A percentile compares a stretch with the other conserved stretches of the same genome.
These are phyloP conservation scores for Schwanniomyces polymorphus DNA, from an alignment of 805 yeast species.

Conservation along the genomic window DNA sequence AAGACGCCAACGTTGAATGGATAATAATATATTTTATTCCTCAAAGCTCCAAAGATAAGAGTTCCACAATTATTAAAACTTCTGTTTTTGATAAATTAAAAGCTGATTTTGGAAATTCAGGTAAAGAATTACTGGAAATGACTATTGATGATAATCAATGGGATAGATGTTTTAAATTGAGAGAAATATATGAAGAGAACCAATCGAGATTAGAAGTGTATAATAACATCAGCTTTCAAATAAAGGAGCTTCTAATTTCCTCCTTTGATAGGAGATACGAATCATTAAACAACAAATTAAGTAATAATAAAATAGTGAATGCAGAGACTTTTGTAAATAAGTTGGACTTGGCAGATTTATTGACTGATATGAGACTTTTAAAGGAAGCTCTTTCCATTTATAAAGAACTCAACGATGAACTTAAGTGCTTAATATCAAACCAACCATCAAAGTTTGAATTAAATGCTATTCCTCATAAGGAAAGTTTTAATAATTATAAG, in stretches of 20 bases:
- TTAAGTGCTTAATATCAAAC: slow-evolving; percentile 9
- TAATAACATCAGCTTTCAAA: slow-evolving; percentile 40
- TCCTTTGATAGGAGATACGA: slow-evolving; percentile 45
- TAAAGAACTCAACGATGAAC: slow-evolving; percentile 39
- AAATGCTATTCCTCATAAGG: slow-evolving; percentile 4
- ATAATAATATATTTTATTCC: slow-evolving; percentile 55
- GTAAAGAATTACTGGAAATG: slow-evolving; percentile 28
- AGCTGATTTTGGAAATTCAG: slow-evolving; percentile 48
- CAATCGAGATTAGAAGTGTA: slow-evolving; percentile 51
- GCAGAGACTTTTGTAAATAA: slow-evolving; percentile 40
- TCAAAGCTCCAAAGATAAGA: slow-evolving; percentile 29
- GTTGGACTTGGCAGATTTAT: slow-evolving; percentile 52
- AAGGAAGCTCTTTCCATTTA: slow-evolving; percentile 62
- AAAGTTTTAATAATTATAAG: slow-evolving; percentile 8
- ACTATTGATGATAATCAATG: slow-evolving; percentile 14
- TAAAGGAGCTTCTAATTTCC: slow-evolving; percentile 51
- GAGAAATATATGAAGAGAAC: slow-evolving; percentile 29
- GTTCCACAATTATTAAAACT: slow-evolving; percentile 40
- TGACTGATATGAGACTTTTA: slow-evolving; percentile 53
- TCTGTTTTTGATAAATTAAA: slow-evolving; percentile 55
- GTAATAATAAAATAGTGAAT: slow-evolving; percentile 22
- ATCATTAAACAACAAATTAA: slow-evolving; percentile 9
- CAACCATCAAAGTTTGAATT: slow-evolving; percentile 4
- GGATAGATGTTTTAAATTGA: slow-evolving; percentile 42
- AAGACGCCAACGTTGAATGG: slow-evolving; percentile 55